A percentile compares a stretch with the other conserved stretches of the same genome.
Conservation (phyloP, 768 basidiomycete species). For the Nidularia sp. region DNA sequence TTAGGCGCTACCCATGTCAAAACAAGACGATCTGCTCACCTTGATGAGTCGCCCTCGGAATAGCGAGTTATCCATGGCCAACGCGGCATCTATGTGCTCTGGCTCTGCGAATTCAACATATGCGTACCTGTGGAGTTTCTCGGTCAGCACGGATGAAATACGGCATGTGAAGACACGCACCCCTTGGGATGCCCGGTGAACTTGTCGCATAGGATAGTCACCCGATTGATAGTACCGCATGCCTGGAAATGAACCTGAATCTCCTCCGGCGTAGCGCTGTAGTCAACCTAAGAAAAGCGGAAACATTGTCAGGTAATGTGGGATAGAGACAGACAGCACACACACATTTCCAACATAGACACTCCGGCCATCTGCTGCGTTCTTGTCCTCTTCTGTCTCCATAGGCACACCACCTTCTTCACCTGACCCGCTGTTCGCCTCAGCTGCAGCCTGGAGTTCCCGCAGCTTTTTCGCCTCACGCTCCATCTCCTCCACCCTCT, state of each 20-base stretch:
- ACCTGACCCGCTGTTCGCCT: constrained; percentile 44
- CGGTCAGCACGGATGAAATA: constrained; percentile 1
- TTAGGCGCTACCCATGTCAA: not conserved
- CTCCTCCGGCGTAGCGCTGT: constrained; percentile 94
- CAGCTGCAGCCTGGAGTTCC: constrained; percentile 79
- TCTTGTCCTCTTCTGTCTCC: constrained; percentile 84
- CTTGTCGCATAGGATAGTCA: constrained; percentile 99
- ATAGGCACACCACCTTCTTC: constrained; percentile 45
- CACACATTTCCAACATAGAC: constrained; percentile 95
- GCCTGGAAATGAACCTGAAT: constrained; percentile 97
- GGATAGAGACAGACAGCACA: constrained; percentile 23
- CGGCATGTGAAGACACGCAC: constrained; percentile 33
- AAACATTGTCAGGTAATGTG: constrained; percentile 3
- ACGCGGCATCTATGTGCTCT: constrained; percentile 83
- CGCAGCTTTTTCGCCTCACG: constrained; percentile 83
- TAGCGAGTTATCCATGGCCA: constrained; percentile 93
- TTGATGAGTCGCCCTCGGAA: constrained; percentile 93
- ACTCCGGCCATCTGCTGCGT: constrained; percentile 78
- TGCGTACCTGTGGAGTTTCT: constrained; percentile 65
- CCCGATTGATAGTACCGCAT: constrained; percentile 97
- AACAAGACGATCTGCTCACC: constrained; percentile 34
- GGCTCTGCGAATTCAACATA: constrained; percentile 98
- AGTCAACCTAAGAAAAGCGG: constrained; percentile 74
- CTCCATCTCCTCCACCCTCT: constrained; percentile 92
- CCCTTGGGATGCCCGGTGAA: constrained; percentile 99